Evolutionary conservation across 495 filamentous ascomycete genomes (phyloP).

Genomic region (Chaetomium tenue): DNA sequence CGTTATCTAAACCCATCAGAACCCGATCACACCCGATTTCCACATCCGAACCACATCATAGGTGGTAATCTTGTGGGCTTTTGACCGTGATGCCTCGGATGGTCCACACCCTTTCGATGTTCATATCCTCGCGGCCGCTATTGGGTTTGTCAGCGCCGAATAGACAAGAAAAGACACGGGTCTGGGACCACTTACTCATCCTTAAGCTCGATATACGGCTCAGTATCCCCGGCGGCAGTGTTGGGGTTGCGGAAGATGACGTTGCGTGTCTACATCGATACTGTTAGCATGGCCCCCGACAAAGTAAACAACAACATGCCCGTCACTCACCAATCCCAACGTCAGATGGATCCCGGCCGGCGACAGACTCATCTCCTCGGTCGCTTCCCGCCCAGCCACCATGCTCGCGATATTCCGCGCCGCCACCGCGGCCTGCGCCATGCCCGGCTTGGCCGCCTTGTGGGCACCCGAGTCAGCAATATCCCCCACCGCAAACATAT

Average conservation of each 20-base stretch:
- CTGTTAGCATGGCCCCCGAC: constrained; percentile 11
- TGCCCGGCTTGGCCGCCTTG: constrained; percentile 55
- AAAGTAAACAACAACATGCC: background rate
- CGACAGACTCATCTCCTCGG: constrained; percentile 37
- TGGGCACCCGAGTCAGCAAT: constrained; percentile 56
- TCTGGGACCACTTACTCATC: constrained; percentile 43
- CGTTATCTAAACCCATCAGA: too few species aligned
- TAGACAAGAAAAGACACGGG: background rate
- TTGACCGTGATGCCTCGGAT: constrained; percentile 40
- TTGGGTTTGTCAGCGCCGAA: constrained; percentile 23
- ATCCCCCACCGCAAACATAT: constrained; percentile 59
- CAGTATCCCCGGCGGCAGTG: constrained; percentile 43
- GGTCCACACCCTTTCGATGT: constrained; percentile 50
- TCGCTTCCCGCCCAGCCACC: constrained; percentile 35
- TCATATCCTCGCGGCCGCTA: constrained; percentile 51
- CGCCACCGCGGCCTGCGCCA: constrained; percentile 54
- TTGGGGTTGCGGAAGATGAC: constrained; percentile 53
- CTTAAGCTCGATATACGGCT: constrained; percentile 45
- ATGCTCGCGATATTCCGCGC: constrained; percentile 53
- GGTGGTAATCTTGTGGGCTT: constrained; percentile 40
- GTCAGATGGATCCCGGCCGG: constrained; percentile 51
- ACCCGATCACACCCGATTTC: too few species aligned
- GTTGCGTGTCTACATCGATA: constrained; percentile 43
- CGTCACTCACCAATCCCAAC: constrained; percentile 49
- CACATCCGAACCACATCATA: constrained; percentile 19